Evolutionary conservation across 116 monocot species (phyloP), one percentile per base, ranked within the genome.

Genomic region (Phalaenopsis hybrid): DNA sequence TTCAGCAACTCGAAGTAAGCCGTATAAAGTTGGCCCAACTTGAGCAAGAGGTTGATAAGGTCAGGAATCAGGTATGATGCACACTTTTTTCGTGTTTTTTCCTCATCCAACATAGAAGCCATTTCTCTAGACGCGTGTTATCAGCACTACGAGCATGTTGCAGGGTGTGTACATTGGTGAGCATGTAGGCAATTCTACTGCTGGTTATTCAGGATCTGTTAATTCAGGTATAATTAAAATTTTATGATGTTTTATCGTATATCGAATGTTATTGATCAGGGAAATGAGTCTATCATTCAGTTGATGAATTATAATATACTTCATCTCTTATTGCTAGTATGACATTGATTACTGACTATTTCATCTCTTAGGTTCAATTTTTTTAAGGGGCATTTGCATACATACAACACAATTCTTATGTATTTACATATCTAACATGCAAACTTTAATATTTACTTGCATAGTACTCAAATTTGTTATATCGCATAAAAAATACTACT

Each of bases 1-100:
- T 99, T 83, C 99, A 99, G 78, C 95, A 99, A 83, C 84, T 99
- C 46, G 99, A 99, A 86, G 85, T 95, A 72, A 85, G 95, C 73
- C 93, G 91, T 68, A 80, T 92, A 15, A 99, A 92, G 86, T 61
- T 99, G 79, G 78, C 83, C 12, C 92, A 93, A 75, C 84, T 99
- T 31, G 95, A 99, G 83, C 92, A 91, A 78, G 91, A 99, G 83
- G 91, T 93, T 74, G 83, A 88, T 46, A 88, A 72, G 28, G 88
- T 92, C 44, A 90, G 88, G 80, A 86, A 89, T 13, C 99, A 99
- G 93, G 99, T 93, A 80, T 25, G 15, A 31, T 31, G 31, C 31
- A 0, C 31, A 0, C 31, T 31, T 31, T 31, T 31, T 75, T 4
- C 46, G 20, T 72, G 45, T 18, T 45, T 75, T 72, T 45, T 75